Evolutionary conservation across 163 green algal genomes (phyloP).

Genomic region (Prototheca wickerhamii): DNA sequence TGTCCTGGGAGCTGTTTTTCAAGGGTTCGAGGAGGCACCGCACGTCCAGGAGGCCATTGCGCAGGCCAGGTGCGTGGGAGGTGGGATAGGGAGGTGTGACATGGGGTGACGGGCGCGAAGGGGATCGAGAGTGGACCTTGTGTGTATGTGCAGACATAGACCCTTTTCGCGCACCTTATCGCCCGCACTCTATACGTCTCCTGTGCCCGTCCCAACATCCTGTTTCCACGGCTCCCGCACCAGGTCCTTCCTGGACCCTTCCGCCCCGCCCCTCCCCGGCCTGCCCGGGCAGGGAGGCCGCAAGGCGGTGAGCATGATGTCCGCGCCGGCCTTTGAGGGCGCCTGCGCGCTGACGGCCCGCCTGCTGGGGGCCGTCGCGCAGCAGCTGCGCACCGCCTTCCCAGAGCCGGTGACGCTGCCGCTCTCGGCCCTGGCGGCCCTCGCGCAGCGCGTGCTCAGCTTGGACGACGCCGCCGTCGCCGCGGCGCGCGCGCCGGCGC

Average conservation of each 20-base stretch:
- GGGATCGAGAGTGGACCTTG: no score
- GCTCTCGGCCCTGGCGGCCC: neutral
- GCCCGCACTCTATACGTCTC: neutral
- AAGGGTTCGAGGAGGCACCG: neutral
- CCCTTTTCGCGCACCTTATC: no score
- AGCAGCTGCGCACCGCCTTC: neutral
- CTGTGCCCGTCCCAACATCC: neutral
- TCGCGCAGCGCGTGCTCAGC: neutral
- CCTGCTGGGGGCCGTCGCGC: neutral
- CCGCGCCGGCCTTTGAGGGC: neutral
- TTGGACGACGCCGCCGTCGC: constrained; percentile 46
- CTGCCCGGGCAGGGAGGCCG: no score
- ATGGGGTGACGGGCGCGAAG: no score
- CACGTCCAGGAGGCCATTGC: neutral
- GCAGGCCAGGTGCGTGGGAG: no score
- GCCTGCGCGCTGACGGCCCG: neutral
- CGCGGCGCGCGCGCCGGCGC: neutral
- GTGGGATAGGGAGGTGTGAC: no score
- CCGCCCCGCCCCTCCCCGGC: neutral
- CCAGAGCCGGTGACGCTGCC: neutral
- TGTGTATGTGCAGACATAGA: no score
- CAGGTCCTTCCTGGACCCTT: neutral
- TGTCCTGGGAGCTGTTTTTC: neutral
- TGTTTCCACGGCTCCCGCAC: neutral
- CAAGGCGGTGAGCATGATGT: neutral